Evolutionary conservation across 2,329 filamentous ascomycete species (phyloP).

Genomic region (Blumeria graminis): DNA sequence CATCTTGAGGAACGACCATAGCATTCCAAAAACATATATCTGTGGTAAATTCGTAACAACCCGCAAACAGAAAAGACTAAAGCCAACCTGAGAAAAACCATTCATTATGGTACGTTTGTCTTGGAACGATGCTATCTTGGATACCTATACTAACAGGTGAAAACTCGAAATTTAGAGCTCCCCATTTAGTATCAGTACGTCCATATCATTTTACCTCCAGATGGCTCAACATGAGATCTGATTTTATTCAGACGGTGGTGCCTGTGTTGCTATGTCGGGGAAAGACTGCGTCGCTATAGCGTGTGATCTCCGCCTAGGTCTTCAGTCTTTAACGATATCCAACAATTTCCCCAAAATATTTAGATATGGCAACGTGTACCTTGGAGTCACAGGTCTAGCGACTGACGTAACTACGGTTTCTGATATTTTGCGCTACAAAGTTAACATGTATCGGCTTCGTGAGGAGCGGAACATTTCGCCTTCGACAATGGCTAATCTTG

Average conservation of each 20-base stretch:
- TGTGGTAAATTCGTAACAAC: too few species aligned
- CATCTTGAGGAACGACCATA: too few species aligned
- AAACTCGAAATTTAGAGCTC: constrained; percentile 34
- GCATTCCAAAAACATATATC: too few species aligned
- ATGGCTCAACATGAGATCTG: constrained; percentile 3
- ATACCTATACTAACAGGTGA: too few species aligned
- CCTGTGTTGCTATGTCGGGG: constrained; percentile 95
- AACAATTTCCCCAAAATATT: constrained; percentile 99
- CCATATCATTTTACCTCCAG: constrained; percentile 2
- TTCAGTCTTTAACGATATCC: constrained; percentile 88
- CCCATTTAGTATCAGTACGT: constrained; percentile 84
- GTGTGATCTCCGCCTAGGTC: constrained; percentile 90
- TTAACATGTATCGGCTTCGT: constrained; percentile 97
- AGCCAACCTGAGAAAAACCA: too few species aligned
- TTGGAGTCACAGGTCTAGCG: constrained; percentile 85
- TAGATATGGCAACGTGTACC: constrained; percentile 84
- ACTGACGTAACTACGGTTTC: constrained; percentile 88
- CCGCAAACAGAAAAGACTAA: too few species aligned
- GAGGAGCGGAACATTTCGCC: constrained; percentile 94
- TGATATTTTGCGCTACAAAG: constrained; percentile 97
- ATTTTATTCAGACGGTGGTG: constrained; percentile 43
- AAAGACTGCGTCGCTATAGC: constrained; percentile 99
- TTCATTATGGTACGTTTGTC: too few species aligned
- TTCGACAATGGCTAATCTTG: constrained; percentile 86
- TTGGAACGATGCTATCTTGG: too few species aligned